A percentile compares a stretch with the other conserved stretches of the same genome.
These are phyloP conservation scores for Quercus mongolica DNA, from an alignment of 306 rosid genomes.

Conservation along the genomic window DNA sequence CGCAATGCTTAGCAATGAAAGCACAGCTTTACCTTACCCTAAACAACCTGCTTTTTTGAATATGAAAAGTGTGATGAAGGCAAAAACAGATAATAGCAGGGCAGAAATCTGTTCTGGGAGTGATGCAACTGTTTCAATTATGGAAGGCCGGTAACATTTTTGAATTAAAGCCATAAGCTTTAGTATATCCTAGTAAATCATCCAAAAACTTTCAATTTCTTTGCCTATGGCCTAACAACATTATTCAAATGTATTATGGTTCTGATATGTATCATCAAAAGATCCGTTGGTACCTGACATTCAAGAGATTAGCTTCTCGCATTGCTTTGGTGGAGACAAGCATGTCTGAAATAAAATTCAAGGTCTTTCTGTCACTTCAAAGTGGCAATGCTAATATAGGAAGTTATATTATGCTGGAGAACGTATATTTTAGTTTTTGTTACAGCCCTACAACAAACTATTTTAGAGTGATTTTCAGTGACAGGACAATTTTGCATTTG, in stretches of 20 bases:
- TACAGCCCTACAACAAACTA: too few relatives aligned
- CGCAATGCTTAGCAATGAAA: slow-evolving; percentile 35
- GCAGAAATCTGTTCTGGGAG: slow-evolving; percentile 13
- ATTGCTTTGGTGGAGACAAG: not conserved
- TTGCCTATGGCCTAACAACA: too few relatives aligned
- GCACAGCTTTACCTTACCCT: slow-evolving; percentile 15
- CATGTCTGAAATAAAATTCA: not conserved
- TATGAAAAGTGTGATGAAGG: not conserved
- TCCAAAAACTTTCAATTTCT: not conserved
- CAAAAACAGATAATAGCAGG: not conserved
- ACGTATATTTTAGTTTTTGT: too few relatives aligned
- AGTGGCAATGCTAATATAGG: not conserved
- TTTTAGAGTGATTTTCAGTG: too few relatives aligned
- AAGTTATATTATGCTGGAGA: not conserved
- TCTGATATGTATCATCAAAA: too few relatives aligned
- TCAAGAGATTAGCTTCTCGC: too few relatives aligned
- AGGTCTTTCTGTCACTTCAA: too few relatives aligned
- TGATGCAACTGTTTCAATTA: slow-evolving; percentile 1
- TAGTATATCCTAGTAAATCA: not conserved
- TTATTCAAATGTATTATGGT: too few relatives aligned
- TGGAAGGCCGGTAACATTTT: slow-evolving; percentile 5
- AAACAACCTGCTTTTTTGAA: slow-evolving; percentile 27
- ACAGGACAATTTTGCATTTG: too few relatives aligned
- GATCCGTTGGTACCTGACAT: too few relatives aligned
- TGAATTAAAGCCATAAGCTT: not conserved